phyloP scores from a whole-genome alignment of 2,329 filamentous ascomycete genomes.

The Triangularia setosa region DNA sequence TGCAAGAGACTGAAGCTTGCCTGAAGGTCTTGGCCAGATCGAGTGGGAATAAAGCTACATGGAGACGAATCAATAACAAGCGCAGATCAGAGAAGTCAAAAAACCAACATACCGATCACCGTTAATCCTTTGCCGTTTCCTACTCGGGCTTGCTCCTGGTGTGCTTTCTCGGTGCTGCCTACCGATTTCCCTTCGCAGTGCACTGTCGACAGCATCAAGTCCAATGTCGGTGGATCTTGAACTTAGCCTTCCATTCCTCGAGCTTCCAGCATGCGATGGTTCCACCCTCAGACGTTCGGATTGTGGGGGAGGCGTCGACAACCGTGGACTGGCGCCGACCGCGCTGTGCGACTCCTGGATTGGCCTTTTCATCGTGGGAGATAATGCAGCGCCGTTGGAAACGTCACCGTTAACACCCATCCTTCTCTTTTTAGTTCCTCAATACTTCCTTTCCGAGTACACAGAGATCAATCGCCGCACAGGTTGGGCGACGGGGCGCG shows the following conservation, averaged over 20 bases:
- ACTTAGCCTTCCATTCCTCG: constrained; percentile 11
- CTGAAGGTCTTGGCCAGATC: constrained; percentile 87
- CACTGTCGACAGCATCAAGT: constrained; percentile 47
- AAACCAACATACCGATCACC: constrained; percentile 53
- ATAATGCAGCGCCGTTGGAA: constrained; percentile 13
- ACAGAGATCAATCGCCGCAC: background rate
- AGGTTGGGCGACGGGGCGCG: background rate
- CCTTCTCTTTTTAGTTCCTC: constrained; percentile 2
- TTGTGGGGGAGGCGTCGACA: constrained; percentile 25
- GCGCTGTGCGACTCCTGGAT: constrained; percentile 20
- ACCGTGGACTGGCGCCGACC: constrained; percentile 19
- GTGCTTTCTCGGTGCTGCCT: constrained; percentile 50
- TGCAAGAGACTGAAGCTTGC: constrained; percentile 89
- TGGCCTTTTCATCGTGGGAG: constrained; percentile 19
- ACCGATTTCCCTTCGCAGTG: constrained; percentile 50
- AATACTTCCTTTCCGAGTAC: background rate
- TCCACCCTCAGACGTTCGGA: constrained; percentile 16
- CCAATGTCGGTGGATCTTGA: constrained; percentile 35
- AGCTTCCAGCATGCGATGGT: constrained; percentile 11
- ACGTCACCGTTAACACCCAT: constrained; percentile 24
- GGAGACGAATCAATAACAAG: background rate
- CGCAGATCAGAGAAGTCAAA: background rate
- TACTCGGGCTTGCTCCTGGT: constrained; percentile 51
- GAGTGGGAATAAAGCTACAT: constrained; percentile 85
- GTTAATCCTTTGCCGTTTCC: constrained; percentile 58